Conservation (phyloP, 2,329 filamentous ascomycete species). For the Fusarium pilosicola region DNA sequence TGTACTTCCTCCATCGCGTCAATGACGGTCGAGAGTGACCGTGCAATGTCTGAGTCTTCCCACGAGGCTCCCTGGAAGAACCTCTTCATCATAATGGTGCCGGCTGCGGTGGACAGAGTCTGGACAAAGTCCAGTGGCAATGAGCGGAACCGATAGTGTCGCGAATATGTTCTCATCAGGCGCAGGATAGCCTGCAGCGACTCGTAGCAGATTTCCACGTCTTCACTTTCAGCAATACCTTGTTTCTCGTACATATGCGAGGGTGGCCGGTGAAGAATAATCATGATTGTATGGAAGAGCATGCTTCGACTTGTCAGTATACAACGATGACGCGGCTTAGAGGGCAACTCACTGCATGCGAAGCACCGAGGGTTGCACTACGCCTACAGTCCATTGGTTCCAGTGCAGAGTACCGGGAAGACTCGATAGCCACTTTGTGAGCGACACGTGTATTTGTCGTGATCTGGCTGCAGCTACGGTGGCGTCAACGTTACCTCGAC, state of each 20-base stretch:
- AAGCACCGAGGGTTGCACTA: constrained; percentile 57
- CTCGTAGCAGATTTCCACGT: constrained; percentile 61
- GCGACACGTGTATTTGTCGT: constrained; percentile 57
- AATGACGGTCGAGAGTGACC: constrained; percentile 59
- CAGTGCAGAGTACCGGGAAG: constrained; percentile 60
- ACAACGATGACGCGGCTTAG: not conserved
- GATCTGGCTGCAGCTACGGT: constrained; percentile 55
- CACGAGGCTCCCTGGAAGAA: constrained; percentile 53
- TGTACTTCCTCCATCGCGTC: constrained; percentile 64
- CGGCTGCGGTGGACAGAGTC: constrained; percentile 59
- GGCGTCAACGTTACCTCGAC: constrained; percentile 53
- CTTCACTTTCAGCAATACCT: constrained; percentile 53
- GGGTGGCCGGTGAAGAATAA: constrained; percentile 61
- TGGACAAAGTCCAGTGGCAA: constrained; percentile 61
- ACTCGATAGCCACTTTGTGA: constrained; percentile 58
- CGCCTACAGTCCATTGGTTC: constrained; percentile 61
- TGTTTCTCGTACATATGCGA: constrained; percentile 54
- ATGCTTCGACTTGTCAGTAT: constrained; percentile 47
- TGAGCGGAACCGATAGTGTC: constrained; percentile 55
- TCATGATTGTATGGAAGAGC: constrained; percentile 62
- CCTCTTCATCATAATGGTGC: constrained; percentile 58
- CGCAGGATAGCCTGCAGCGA: constrained; percentile 58
- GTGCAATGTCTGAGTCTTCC: constrained; percentile 58
- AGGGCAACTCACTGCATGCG: constrained; percentile 55
- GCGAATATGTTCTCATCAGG: constrained; percentile 56